Base-by-base conservation (phyloP, 202 grass and related monocot genomes). In the Carex sylvatica region DNA sequence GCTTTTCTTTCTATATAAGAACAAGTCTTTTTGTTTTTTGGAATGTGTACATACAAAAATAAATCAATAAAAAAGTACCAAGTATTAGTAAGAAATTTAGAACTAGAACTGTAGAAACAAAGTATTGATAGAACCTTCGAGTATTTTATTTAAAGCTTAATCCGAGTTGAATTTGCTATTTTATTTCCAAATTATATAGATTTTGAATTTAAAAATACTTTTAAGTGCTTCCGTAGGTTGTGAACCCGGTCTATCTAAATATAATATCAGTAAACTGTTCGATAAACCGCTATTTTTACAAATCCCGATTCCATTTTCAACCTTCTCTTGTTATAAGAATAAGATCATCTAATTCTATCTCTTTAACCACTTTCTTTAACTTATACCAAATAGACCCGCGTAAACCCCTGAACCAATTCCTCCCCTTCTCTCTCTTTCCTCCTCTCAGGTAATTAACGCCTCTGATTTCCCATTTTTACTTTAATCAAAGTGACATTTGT, bases 401-500 rank as follows among this genome's bases (percentile, higher is more conserved):
- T 67, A 82, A 82, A 70, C 60, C 60, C 80, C 60, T 53, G 2
- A 70, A 53, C 20, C 64, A 56, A 19, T 40, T 6, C 5, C 13
- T 31, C 19, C 38, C 40, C 30, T 51, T 40, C 33, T 0, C 70
- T 56, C 6, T 31, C 16, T 33, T 33, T 8, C 3, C 72, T 76
- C 49, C 53, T 71, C 9, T 62, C 12, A 46, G 35, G 70, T 58
- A 84, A 84, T 64, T 30, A 78, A 18, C 8, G 49, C 19, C 62
- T 84, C 88, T 2, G 80, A 85, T 77, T 9, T 68, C 0, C 31
- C 81, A 80, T 85, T 84, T 87, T 83, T 30, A 64, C 72, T 35
- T 73, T 16, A 4, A 28, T 6, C 81, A 74, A 84, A 67, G 44
- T 85, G 82, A 31, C 18, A 73, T 36, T 13, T 78, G 30, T 9